Percentiles rank a stretch among this genome's conserved stretches.
These are phyloP conservation scores for Emmonsia crescens DNA, from an alignment of 2,329 filamentous ascomycete species.

Conservation along the genomic window DNA sequence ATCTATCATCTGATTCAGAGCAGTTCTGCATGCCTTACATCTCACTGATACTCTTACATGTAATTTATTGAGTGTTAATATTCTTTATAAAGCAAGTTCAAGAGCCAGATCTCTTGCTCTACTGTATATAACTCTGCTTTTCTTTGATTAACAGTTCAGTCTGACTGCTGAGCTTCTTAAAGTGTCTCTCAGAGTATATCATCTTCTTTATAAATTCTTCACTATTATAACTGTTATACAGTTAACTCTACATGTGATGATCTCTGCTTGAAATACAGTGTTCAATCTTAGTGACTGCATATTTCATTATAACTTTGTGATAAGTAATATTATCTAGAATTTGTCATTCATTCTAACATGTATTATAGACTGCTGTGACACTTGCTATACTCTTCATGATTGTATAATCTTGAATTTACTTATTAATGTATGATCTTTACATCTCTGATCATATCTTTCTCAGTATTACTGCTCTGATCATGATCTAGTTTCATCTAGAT, in stretches of 20 bases:
- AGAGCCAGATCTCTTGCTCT: not conserved
- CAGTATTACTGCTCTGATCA: not conserved
- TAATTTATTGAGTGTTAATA: not conserved
- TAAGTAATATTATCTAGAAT: not conserved
- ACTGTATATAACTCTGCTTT: not conserved
- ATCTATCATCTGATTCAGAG: not conserved
- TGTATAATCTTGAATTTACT: no score
- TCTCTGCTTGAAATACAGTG: not conserved
- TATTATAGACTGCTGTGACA: not conserved
- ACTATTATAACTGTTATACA: not conserved
- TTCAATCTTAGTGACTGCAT: not conserved
- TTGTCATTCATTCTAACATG: not conserved
- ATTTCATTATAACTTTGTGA: not conserved
- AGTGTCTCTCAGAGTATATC: not conserved
- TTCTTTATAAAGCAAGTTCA: not conserved
- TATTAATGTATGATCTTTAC: no score
- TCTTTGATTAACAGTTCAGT: not conserved
- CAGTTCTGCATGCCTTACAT: not conserved
- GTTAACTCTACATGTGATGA: no score
- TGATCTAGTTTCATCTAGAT: not conserved
- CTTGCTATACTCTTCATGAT: no score
- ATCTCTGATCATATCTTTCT: not conserved
- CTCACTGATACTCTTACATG: not conserved
- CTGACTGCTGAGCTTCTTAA: not conserved
- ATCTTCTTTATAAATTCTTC: not conserved